These are phyloP conservation scores for Fomitopsis palustris DNA, from an alignment of 1,284 basidiomycete genomes.

Conservation along the genomic window DNA sequence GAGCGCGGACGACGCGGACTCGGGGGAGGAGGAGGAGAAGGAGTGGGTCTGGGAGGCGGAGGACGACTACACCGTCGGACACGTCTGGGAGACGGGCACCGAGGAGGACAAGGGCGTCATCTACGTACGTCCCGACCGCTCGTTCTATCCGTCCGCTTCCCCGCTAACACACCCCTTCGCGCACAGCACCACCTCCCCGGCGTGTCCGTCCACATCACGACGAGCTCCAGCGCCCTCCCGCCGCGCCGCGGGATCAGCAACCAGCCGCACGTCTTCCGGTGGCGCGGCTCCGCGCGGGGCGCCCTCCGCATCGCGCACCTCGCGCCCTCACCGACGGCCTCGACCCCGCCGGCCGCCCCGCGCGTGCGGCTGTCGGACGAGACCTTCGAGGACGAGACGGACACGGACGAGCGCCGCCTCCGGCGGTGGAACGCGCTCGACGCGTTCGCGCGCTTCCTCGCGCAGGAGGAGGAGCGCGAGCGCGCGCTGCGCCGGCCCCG, in stretches of 20 bases:
- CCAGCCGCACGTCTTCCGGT: slow-evolving; percentile 53
- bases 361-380: neutral
- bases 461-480: slow-evolving; percentile 22
- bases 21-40: slow-evolving; percentile 30
- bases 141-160: neutral
- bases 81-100: slow-evolving; percentile 52
- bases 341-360: slow-evolving; percentile 7
- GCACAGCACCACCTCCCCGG: slow-evolving; percentile 48
- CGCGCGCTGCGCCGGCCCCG: slow-evolving; percentile 10
- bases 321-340: slow-evolving; percentile 10
- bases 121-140: slow-evolving; percentile 47
- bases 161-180: neutral
- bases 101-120: slow-evolving; percentile 48
- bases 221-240: slow-evolving; percentile 45
- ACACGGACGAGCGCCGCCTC: slow-evolving; percentile 17
- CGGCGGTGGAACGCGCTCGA: slow-evolving; percentile 26
- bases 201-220: slow-evolving; percentile 58
- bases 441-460: slow-evolving; percentile 28
- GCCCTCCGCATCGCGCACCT: slow-evolving; percentile 23
- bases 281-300: slow-evolving; percentile 35
- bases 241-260: slow-evolving; percentile 54
- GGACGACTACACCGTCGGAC: slow-evolving; percentile 54
- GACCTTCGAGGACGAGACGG: slow-evolving; percentile 14
- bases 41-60: slow-evolving; percentile 62
- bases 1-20: slow-evolving; percentile 11